Evolutionary conservation across 148 eudicot genomes (phyloP).

Genomic region (Selenicereus undatus): DNA sequence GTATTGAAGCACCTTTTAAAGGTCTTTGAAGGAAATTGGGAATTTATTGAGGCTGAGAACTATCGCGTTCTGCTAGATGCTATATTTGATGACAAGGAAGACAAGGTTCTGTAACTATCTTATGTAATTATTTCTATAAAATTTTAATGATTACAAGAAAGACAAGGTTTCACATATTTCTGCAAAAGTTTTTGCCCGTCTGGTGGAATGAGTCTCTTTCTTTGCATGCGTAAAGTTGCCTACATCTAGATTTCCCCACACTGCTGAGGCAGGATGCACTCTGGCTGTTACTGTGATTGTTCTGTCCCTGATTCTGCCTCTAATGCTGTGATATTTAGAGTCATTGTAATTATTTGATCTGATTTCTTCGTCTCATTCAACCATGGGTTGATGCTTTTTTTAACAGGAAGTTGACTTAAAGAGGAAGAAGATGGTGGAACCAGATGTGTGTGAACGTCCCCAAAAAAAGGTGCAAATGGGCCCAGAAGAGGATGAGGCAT

Average conservation of each 20-base stretch:
- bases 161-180: too few species aligned
- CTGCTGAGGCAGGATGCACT: too few species aligned
- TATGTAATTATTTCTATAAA: too few species aligned
- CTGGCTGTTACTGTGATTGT: too few species aligned
- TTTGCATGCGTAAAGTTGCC: too few species aligned
- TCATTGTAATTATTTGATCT: not conserved
- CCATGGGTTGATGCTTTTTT: not conserved
- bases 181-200: too few species aligned
- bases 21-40: constrained; percentile 58
- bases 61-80: constrained; percentile 67
- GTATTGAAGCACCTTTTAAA: constrained; percentile 44
- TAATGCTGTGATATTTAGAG: not conserved
- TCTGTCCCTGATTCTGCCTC: not conserved
- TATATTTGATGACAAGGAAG: constrained; percentile 48
- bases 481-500: constrained; percentile 34
- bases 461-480: constrained; percentile 31
- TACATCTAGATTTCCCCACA: too few species aligned
- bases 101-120: constrained; percentile 29
- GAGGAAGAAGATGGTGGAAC: constrained; percentile 22
- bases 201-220: too few species aligned
- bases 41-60: constrained; percentile 56
- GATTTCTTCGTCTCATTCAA: not conserved
- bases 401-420: constrained; percentile 31
- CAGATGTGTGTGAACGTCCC: constrained; percentile 29
- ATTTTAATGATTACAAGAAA: too few species aligned